Base-by-base conservation (phyloP, 768 basidiomycete species). In the Suillus paluster region DNA sequence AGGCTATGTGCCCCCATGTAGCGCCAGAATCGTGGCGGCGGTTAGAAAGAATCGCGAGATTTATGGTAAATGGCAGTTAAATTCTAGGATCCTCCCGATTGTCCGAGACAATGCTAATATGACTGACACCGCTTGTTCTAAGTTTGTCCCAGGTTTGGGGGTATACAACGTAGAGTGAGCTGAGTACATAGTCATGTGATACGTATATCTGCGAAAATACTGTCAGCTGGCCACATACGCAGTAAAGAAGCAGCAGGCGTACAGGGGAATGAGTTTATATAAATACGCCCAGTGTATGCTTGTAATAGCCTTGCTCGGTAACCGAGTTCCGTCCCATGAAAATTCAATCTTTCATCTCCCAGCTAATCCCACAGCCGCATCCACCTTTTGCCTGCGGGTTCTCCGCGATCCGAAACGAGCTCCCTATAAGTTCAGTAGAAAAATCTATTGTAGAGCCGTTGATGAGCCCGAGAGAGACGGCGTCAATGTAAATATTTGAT, bases 361-460 rank as follows among this genome's bases (percentile, higher is more conserved):
- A 97, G 71, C 94, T 96, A 23, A 98, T 89, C 17, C 97, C 97
- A 69, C 97, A 99, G 1, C 97, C 96, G 64, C 97, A 99, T 0
- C 93, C 93, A 2, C 94, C 94, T 66, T 94, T 90, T 0, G 96
- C 91, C 74, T 94, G 92, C 0, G 97, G 97, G 67, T 99, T 99
- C 25, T 90, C 86, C 10, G 83, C 71, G 3, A 98, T 76, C 12
- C 90, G 81, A 74, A 99, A 99, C 49, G 87, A 90, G 71, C 91
- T 93, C 14, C 97, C 97, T 68, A 99, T 99, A 41, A 98, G 85
- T 75, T 98, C 97, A 0, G 95, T 97, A 0, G 92, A 91, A 70
- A 88, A 96, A 73, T 97, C 95, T 46, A 98, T 81, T 0, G 91
- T 93, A 0, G 94, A 87, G 4, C 96, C 96, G 59, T 94, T 95